Conservation (phyloP, 192 early-diverging fungal species). For the Mortierella hygrophila region DNA sequence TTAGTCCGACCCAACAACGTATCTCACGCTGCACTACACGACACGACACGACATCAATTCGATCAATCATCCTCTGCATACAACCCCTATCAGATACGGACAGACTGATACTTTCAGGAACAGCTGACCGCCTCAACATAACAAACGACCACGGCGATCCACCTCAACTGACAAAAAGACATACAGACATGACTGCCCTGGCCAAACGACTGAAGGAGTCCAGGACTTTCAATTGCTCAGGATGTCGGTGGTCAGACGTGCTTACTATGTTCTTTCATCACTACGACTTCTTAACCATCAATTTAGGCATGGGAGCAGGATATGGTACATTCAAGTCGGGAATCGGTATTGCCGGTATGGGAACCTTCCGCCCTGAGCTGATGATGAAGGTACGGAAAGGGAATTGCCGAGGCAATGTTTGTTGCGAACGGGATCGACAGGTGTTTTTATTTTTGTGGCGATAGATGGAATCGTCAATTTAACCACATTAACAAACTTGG, state of each 20-base stretch:
- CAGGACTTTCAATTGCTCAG: neutral
- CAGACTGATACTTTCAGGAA: neutral
- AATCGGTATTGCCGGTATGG: slow-evolving; percentile 94
- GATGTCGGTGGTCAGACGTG: neutral
- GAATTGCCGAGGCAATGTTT: neutral
- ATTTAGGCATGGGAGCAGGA: slow-evolving; percentile 91
- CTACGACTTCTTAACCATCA: neutral
- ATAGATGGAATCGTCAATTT: neutral
- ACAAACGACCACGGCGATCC: neutral
- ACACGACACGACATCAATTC: neutral
- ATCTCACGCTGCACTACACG: neutral
- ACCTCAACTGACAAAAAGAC: neutral
- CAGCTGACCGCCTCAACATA: neutral
- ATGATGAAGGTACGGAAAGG: slow-evolving; percentile 74
- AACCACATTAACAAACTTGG: neutral
- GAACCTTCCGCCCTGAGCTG: slow-evolving; percentile 93
- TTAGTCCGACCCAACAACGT: neutral
- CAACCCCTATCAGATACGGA: neutral
- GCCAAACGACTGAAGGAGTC: neutral
- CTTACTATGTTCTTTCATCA: neutral
- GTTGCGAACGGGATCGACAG: neutral
- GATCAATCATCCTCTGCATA: neutral
- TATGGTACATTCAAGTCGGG: slow-evolving; percentile 99
- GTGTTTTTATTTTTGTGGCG: neutral
- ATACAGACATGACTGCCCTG: neutral